Conservation (phyloP, 352 stramenopile genomes). For the Pythium phragmitis region DNA sequence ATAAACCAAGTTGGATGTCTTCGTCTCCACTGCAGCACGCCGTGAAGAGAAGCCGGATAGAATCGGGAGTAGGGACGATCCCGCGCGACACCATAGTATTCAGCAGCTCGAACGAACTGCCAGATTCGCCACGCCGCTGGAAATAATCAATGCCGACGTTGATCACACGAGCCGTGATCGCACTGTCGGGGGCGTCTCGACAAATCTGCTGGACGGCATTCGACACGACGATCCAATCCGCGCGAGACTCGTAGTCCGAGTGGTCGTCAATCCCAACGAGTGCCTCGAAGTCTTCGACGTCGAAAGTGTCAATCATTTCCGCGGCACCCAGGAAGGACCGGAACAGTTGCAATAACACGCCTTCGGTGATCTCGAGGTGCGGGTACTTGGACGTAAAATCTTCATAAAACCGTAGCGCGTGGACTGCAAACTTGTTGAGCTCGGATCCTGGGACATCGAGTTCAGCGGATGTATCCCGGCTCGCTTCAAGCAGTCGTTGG, state of each 20-base stretch:
- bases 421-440: slow-evolving; percentile 21
- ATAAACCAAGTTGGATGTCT: slow-evolving; percentile 48
- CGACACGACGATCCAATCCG: slow-evolving; percentile 30
- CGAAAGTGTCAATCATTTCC: slow-evolving; percentile 24
- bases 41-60: slow-evolving; percentile 59
- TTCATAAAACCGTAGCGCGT: slow-evolving; percentile 20
- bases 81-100: slow-evolving; percentile 54
- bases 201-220: slow-evolving; percentile 46
- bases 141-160: slow-evolving; percentile 73
- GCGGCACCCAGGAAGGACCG: slow-evolving; percentile 48
- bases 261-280: slow-evolving; percentile 21
- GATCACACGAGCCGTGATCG: slow-evolving; percentile 50
- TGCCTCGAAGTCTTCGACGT: slow-evolving; percentile 14
- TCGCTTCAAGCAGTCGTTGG: slow-evolving; percentile 15
- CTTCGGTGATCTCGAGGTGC: slow-evolving; percentile 21
- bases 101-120: slow-evolving; percentile 52
- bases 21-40: slow-evolving; percentile 41
- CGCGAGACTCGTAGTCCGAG: slow-evolving; percentile 22
- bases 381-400: slow-evolving; percentile 14
- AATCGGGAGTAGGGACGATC: slow-evolving; percentile 43
- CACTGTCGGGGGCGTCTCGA: slow-evolving; percentile 30
- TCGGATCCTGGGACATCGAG: slow-evolving; percentile 21
- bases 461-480: slow-evolving; percentile 5
- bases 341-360: slow-evolving; percentile 32
- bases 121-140: slow-evolving; percentile 43